Base-by-base conservation (phyloP, 805 yeast genomes). In the Suhomyces prunicola region DNA sequence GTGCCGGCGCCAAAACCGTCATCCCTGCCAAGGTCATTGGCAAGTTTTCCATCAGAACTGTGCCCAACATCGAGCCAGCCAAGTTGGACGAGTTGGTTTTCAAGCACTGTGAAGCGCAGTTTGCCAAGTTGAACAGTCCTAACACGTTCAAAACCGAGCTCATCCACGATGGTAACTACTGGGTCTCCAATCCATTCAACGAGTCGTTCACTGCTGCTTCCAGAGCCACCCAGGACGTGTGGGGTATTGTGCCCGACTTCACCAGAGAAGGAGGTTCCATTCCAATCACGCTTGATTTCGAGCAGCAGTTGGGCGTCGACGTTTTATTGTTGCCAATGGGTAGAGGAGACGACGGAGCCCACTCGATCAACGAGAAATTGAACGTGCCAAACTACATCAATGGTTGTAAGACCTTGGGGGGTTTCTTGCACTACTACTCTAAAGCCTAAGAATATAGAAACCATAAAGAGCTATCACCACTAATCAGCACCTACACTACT, bases 211-310 rank as follows among this genome's bases (percentile, higher is more conserved):
- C 90, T 42, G 98, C 99, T 53, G 99, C 98, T 42, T 82, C 88
- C 50, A 84, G 86, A 70, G 99, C 99, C 53, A 94, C 99, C 44
- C 86, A 91, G 71, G 85, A 86, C 50, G 99, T 94, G 31, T 94
- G 97, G 92, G 87, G 89, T 59, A 84, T 93, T 46, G 96, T 90
- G 57, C 99, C 99, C 35, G 99, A 94, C 73, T 83, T 90, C 68
- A 96, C 98, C 41, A 86, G 99, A 78, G 99, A 94, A 77, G 99
- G 99, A 65, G 99, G 99, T 39, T 92, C 97, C 4, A 94, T 94
- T 67, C 99, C 99, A 59, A 92, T 94, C 70, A 93, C 99, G 22
- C 74, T 94, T 60, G 87, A 97, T 35, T 94, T 94, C 74, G 97
- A 94, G 77, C 80, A 91, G 64, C 85, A 84, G 68, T 81, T 94